Conservation (phyloP, 257 asterid genomes). For the Capsicum rhomboideum region DNA sequence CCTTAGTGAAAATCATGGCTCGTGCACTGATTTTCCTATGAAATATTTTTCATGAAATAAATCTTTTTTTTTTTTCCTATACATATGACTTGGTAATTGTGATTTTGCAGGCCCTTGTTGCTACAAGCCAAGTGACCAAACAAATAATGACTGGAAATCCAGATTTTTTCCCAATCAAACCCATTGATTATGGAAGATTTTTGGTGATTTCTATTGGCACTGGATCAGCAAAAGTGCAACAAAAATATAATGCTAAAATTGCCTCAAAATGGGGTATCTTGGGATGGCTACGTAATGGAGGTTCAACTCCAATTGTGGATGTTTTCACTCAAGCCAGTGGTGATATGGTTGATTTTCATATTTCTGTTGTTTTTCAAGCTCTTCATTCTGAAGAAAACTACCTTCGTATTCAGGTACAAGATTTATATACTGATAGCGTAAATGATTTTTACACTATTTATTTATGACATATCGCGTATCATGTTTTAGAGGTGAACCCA, state of each 20-base stretch:
- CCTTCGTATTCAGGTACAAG: slow-evolving; percentile 44
- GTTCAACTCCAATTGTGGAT: slow-evolving; percentile 41
- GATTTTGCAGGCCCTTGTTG: slow-evolving; percentile 29
- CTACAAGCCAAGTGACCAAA: slow-evolving; percentile 34
- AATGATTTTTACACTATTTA: neutral
- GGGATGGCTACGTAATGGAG: slow-evolving; percentile 38
- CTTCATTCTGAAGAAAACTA: slow-evolving; percentile 35
- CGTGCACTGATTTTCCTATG: too few relatives aligned
- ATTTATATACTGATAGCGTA: neutral
- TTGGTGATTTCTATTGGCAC: slow-evolving; percentile 52
- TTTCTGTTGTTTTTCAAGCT: slow-evolving; percentile 38
- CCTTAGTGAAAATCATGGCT: too few relatives aligned
- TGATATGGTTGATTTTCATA: slow-evolving; percentile 54
- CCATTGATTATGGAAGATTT: slow-evolving; percentile 25
- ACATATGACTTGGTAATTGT: neutral
- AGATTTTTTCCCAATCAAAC: slow-evolving; percentile 27
- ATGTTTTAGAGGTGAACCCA: too few relatives aligned
- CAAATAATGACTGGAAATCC: slow-evolving; percentile 35
- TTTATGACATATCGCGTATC: neutral
- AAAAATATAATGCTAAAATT: slow-evolving; percentile 23
- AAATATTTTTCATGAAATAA: neutral
- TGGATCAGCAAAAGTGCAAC: slow-evolving; percentile 32
- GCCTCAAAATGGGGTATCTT: slow-evolving; percentile 49
- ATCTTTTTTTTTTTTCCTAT: neutral
- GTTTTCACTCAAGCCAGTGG: slow-evolving; percentile 45